Conservation (phyloP, 2,329 filamentous ascomycete genomes). For the Scolecobasidium constrictum region DNA sequence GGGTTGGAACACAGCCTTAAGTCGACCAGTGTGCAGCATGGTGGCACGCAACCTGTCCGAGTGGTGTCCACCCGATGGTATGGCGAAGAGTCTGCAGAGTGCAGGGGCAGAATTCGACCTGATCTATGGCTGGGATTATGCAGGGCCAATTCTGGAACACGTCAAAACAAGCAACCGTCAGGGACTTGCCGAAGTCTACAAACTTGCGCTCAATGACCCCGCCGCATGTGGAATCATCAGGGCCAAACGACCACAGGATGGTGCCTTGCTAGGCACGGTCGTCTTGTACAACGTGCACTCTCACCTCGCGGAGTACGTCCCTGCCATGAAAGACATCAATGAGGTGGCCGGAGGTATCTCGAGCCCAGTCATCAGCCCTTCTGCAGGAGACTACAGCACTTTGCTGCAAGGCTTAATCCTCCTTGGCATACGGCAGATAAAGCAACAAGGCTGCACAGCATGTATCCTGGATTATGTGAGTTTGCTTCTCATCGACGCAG, state of each 20-base stretch:
- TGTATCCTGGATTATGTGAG: constrained; percentile 73
- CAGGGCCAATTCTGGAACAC: constrained; percentile 62
- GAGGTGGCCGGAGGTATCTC: constrained; percentile 64
- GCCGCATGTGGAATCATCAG: constrained; percentile 72
- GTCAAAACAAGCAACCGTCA: constrained; percentile 64
- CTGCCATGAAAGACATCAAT: constrained; percentile 50
- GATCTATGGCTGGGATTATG: constrained; percentile 69
- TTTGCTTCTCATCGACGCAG: constrained; percentile 13
- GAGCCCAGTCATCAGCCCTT: constrained; percentile 63
- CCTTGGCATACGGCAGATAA: constrained; percentile 73
- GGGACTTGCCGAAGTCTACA: constrained; percentile 71
- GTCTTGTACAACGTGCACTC: constrained; percentile 67
- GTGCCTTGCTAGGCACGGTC: constrained; percentile 63
- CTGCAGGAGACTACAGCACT: constrained; percentile 55
- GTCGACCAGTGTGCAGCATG: constrained; percentile 58
- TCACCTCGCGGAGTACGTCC: constrained; percentile 57
- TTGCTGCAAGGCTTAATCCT: constrained; percentile 70
- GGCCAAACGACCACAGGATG: constrained; percentile 60
- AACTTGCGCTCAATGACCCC: constrained; percentile 58
- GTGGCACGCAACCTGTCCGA: constrained; percentile 58
- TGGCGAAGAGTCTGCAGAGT: constrained; percentile 61
- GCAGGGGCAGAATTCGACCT: constrained; percentile 67
- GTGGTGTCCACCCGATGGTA: constrained; percentile 68
- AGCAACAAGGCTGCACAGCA: constrained; percentile 61
- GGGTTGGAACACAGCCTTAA: constrained; percentile 69